These are phyloP conservation scores for Russula ochroleuca DNA, from an alignment of 768 basidiomycete species.

Conservation along the genomic window DNA sequence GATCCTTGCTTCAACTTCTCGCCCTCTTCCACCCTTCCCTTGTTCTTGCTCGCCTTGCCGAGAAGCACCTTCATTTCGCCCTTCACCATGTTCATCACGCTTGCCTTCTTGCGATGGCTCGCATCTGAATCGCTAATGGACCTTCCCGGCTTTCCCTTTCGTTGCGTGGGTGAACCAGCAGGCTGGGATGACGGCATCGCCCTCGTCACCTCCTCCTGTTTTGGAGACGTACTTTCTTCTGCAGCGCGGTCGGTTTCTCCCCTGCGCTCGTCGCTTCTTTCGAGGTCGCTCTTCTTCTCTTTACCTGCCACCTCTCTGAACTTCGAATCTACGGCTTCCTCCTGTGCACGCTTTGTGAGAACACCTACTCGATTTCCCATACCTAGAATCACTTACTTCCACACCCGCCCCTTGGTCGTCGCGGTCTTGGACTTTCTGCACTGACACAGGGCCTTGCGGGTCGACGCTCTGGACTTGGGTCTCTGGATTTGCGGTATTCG, in stretches of 20 bases:
- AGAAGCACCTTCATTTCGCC: constrained; percentile 23
- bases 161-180: neutral
- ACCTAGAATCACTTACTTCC: neutral
- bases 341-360: neutral
- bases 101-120: constrained; percentile 16
- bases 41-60: constrained; percentile 21
- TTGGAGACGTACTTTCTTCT: neutral
- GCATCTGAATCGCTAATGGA: constrained; percentile 23
- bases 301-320: neutral
- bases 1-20: constrained; percentile 19
- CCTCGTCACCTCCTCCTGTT: neutral
- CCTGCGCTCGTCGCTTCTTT: neutral
- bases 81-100: constrained; percentile 21
- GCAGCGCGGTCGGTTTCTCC: neutral
- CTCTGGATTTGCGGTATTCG: neutral
- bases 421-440: neutral
- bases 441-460: neutral
- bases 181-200: neutral
- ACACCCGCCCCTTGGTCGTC: neutral
- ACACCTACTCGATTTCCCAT: neutral
- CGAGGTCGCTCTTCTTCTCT: neutral
- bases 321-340: neutral
- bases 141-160: constrained; percentile 17
- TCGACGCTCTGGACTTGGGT: constrained; percentile 1
- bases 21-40: constrained; percentile 22